phyloP scores from a whole-genome alignment of 352 stramenopile species.

The Phytophthora sp. region DNA sequence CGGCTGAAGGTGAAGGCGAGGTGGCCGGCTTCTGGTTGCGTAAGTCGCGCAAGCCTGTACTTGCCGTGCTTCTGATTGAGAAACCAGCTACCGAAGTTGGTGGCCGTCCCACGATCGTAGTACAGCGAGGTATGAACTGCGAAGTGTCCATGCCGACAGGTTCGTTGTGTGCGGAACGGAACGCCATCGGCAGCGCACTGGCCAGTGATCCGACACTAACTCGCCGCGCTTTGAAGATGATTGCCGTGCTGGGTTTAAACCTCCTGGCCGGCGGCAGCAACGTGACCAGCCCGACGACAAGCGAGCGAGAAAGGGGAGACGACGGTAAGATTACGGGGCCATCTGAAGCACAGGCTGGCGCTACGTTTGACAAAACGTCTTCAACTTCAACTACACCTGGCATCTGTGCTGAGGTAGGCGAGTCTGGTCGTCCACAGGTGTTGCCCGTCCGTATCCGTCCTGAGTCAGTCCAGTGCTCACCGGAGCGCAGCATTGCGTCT shows the following conservation, averaged over 20 bases:
- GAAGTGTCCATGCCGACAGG: conserved; percentile 97
- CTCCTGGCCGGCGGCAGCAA: conserved; percentile 36
- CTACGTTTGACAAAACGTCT: conserved; percentile 31
- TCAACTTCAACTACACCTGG: conserved; percentile 39
- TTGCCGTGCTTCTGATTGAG: conserved; percentile 97
- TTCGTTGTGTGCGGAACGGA: conserved; percentile 97
- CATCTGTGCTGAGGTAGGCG: conserved; percentile 14
- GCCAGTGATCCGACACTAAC: conserved; percentile 93
- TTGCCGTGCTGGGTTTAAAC: conserved; percentile 94
- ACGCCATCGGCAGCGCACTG: conserved; percentile 98
- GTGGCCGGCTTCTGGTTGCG: conserved; percentile 97
- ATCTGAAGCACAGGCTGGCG: conserved; percentile 16
- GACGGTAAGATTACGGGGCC: conserved; percentile 19
- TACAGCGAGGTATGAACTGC: conserved; percentile 98
- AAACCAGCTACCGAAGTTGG: conserved; percentile 58
- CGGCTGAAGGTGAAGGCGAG: conserved; percentile 82
- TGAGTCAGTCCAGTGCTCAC: conserved; percentile 16
- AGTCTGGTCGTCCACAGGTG: conserved; percentile 2
- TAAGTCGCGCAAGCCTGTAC: conserved; percentile 97
- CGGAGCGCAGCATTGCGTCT: background rate
- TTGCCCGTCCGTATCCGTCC: conserved; percentile 28
- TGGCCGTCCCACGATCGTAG: conserved; percentile 53
- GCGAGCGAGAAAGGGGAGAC: conserved; percentile 10
- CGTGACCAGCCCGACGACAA: conserved; percentile 17
- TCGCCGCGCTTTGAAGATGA: conserved; percentile 93